Percentiles rank a stretch among this genome's conserved stretches.
Evolutionary conservation across 495 filamentous ascomycete species (phyloP).

Genomic region (Neohortaea acidophila): DNA sequence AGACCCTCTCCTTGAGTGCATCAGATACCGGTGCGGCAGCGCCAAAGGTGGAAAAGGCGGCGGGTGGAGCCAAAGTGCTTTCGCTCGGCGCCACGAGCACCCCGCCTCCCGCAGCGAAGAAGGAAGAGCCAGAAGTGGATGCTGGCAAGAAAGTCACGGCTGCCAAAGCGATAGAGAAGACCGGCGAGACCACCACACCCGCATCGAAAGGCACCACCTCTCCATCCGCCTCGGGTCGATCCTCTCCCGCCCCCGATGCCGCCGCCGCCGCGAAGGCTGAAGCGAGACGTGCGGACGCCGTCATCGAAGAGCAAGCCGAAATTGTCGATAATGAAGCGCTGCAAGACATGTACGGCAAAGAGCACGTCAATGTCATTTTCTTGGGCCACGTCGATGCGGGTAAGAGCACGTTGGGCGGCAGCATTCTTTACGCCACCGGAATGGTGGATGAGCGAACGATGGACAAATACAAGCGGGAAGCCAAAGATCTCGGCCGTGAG

Average conservation of each 20-base stretch:
- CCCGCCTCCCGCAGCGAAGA: conserved; percentile 24
- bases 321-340: conserved; percentile 84
- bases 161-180: conserved; percentile 66
- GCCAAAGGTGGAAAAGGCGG: conserved; percentile 36
- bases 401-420: conserved; percentile 88
- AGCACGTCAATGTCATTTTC: conserved; percentile 97
- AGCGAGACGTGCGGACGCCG: conserved; percentile 60
- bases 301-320: conserved; percentile 71
- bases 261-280: conserved; percentile 36
- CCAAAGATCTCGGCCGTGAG: conserved; percentile 89
- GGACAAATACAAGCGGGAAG: conserved; percentile 94
- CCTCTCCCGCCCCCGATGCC: conserved; percentile 48
- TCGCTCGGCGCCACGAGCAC: conserved; percentile 15
- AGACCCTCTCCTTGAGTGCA: conserved; percentile 55
- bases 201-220: conserved; percentile 55
- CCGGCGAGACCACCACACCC: conserved; percentile 39
- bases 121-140: conserved; percentile 40
- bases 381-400: conserved; percentile 96
- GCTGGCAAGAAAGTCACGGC: conserved; percentile 56
- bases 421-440: conserved; percentile 79
- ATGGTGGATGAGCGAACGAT: conserved; percentile 98
- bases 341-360: conserved; percentile 94
- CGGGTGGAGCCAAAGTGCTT: conserved; percentile 23
- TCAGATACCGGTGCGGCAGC: conserved; percentile 24
- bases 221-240: conserved; percentile 62